These are phyloP conservation scores for Beauveria sp. DNA, from an alignment of 2,329 filamentous ascomycete genomes.

Conservation along the genomic window DNA sequence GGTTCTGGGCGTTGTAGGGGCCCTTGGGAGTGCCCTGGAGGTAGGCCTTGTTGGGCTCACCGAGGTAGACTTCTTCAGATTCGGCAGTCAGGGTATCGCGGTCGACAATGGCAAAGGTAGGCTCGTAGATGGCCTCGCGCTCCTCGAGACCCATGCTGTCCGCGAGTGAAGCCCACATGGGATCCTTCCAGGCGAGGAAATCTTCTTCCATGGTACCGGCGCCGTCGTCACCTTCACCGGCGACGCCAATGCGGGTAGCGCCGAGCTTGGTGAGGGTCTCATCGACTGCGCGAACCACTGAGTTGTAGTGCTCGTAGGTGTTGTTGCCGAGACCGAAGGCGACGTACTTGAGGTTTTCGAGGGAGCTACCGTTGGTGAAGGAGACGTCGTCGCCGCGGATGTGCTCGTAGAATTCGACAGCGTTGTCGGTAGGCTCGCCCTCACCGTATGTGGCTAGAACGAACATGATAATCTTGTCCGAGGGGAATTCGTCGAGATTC, in stretches of 20 bases:
- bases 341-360: slow-evolving; percentile 84
- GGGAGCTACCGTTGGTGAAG: slow-evolving; percentile 69
- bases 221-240: slow-evolving; percentile 94
- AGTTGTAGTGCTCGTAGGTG: slow-evolving; percentile 99
- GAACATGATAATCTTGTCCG: slow-evolving; percentile 90
- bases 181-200: slow-evolving; percentile 97
- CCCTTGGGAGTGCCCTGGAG: slow-evolving; percentile 77
- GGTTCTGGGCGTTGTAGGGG: slow-evolving; percentile 94
- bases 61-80: slow-evolving; percentile 78
- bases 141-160: slow-evolving; percentile 85
- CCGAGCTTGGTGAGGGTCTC: slow-evolving; percentile 74
- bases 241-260: slow-evolving; percentile 73
- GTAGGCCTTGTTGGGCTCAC: slow-evolving; percentile 94
- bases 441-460: slow-evolving; percentile 96
- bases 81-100: slow-evolving; percentile 66
- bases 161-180: slow-evolving; percentile 87
- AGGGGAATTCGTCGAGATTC: slow-evolving; percentile 79
- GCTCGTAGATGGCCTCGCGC: slow-evolving; percentile 92
- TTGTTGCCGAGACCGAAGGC: slow-evolving; percentile 97
- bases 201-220: slow-evolving; percentile 99
- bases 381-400: slow-evolving; percentile 71
- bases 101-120: slow-evolving; percentile 77
- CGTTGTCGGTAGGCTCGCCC: slow-evolving; percentile 97
- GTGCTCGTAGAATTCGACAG: slow-evolving; percentile 98
- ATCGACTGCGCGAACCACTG: slow-evolving; percentile 90